phyloP scores from a whole-genome alignment of 768 basidiomycete genomes.

The Lentinus brumalis region DNA sequence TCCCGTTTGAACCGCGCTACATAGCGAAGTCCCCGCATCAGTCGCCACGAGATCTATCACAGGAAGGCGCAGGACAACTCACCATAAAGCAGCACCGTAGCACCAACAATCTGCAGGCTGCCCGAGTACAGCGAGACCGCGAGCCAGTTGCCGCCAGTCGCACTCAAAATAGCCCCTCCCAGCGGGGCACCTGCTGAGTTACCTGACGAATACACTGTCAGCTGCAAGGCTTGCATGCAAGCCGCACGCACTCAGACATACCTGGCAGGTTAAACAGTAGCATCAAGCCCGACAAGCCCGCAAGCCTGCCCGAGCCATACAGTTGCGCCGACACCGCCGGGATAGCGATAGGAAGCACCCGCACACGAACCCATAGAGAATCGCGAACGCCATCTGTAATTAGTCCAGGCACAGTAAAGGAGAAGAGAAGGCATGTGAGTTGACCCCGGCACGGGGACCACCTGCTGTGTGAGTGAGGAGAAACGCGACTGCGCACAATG shows the following conservation, averaged over 20 bases:
- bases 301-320: slow-evolving; percentile 24
- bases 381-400: slow-evolving; percentile 32
- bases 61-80: neutral
- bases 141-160: slow-evolving; percentile 22
- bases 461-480: neutral
- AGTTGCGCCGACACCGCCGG: slow-evolving; percentile 33
- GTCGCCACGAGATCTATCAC: neutral
- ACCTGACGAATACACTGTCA: slow-evolving; percentile 7
- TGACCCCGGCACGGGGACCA: neutral
- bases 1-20: slow-evolving; percentile 25
- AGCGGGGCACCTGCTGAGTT: slow-evolving; percentile 24
- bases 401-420: neutral
- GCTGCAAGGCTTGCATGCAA: neutral
- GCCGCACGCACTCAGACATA: neutral
- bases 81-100: slow-evolving; percentile 24
- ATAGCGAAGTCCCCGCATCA: neutral
- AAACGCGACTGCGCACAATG: slow-evolving; percentile 20
- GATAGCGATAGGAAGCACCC: slow-evolving; percentile 39
- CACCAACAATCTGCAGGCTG: slow-evolving; percentile 23
- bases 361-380: slow-evolving; percentile 40
- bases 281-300: slow-evolving; percentile 24
- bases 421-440: neutral
- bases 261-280: slow-evolving; percentile 26
- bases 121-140: slow-evolving; percentile 27
- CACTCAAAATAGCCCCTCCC: slow-evolving; percentile 24